phyloP scores from a whole-genome alignment of 108 stramenopile genomes.

The Licmophora abbreviata region DNA sequence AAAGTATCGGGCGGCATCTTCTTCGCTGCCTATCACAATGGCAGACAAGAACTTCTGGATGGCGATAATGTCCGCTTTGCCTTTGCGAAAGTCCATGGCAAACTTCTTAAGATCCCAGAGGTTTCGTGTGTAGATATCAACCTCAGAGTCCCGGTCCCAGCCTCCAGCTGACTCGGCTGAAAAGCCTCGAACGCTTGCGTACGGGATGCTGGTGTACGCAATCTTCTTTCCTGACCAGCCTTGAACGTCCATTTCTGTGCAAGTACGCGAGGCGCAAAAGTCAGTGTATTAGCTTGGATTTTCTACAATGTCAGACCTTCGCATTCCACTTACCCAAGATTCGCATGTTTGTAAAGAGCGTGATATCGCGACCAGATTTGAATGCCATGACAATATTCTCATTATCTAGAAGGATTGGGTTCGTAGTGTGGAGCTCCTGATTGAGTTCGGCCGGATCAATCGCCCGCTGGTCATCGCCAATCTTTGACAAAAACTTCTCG shows the following conservation, averaged over 20 bases:
- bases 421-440: conserved; percentile 31
- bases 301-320: too few species aligned
- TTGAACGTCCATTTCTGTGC: conserved; percentile 26
- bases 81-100: conserved; percentile 42
- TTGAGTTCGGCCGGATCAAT: conserved; percentile 39
- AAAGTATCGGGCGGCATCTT: conserved; percentile 16
- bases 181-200: conserved; percentile 31
- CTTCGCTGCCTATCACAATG: conserved; percentile 34
- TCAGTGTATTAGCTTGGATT: too few species aligned
- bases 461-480: conserved; percentile 46
- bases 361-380: conserved; percentile 55
- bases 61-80: conserved; percentile 38
- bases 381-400: conserved; percentile 58
- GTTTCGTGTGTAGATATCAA: conserved; percentile 28
- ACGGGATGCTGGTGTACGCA: conserved; percentile 46
- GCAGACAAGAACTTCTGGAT: conserved; percentile 51
- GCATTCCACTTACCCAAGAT: too few species aligned
- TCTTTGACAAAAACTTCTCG: conserved; percentile 33
- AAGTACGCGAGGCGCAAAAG: too few species aligned
- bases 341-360: conserved; percentile 39
- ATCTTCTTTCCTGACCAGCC: conserved; percentile 51
- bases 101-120: conserved; percentile 23
- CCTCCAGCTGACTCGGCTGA: conserved; percentile 59
- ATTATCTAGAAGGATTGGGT: conserved; percentile 39
- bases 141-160: conserved; percentile 56